Evolutionary conservation across 306 rosid genomes (phyloP).

Genomic region (Medicago lupulina): DNA sequence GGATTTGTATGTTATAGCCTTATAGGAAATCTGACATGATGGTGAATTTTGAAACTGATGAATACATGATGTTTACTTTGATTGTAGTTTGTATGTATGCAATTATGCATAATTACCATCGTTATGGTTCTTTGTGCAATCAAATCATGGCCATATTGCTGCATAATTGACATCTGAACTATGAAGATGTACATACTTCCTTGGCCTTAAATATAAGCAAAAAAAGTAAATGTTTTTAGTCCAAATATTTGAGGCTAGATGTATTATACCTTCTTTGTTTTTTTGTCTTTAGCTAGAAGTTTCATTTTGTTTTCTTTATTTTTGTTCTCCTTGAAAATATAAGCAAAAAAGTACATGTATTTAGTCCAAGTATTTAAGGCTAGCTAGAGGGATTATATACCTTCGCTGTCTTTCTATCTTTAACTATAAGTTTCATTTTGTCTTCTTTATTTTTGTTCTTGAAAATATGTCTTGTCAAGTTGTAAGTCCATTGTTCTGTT

Average conservation of each 20-base stretch:
- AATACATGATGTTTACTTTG: not conserved
- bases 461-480: not conserved
- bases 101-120: not conserved
- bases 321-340: not conserved
- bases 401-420: not conserved
- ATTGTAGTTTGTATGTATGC: not conserved
- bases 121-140: not conserved
- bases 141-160: not conserved
- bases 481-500: not conserved
- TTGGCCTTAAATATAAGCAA: not conserved
- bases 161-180: conserved; percentile 17
- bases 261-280: not conserved
- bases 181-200: conserved; percentile 1
- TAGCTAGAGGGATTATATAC: not conserved
- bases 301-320: not conserved
- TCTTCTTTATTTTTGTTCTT: not conserved
- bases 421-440: conserved; percentile 6
- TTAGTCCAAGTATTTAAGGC: not conserved
- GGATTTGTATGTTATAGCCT: not conserved
- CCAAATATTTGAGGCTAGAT: not conserved
- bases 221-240: no score
- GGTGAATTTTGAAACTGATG: conserved; percentile 2
- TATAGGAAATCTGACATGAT: not conserved
- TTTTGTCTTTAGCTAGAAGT: conserved; percentile 2
- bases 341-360: no score